Evolutionary conservation across 768 basidiomycete species (phyloP).

Genomic region (Tylopilus subfusipes): DNA sequence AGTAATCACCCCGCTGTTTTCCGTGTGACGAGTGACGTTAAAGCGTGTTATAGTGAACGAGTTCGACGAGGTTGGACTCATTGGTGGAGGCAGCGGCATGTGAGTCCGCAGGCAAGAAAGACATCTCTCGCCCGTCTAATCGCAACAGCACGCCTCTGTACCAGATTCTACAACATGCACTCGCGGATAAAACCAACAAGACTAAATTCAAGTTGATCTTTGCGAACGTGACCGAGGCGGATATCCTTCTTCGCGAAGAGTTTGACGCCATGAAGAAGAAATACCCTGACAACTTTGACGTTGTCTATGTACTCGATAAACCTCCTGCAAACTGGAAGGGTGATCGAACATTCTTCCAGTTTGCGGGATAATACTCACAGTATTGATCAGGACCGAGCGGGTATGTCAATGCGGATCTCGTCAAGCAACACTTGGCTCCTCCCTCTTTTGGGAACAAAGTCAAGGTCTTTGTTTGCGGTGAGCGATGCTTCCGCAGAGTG

Average conservation of each 20-base stretch:
- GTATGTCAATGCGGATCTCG: constrained; percentile 66
- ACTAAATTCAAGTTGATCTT: constrained; percentile 94
- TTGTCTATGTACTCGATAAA: constrained; percentile 87
- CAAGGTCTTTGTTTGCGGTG: constrained; percentile 88
- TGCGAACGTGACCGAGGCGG: constrained; percentile 84
- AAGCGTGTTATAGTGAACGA: constrained; percentile 59
- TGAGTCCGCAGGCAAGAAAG: constrained; percentile 33
- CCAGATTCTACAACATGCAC: constrained; percentile 75
- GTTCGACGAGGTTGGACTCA: constrained; percentile 80
- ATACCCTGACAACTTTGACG: constrained; percentile 67
- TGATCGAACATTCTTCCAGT: constrained; percentile 23
- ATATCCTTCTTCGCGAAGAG: constrained; percentile 83
- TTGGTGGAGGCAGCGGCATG: constrained; percentile 95
- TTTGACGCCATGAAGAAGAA: constrained; percentile 67
- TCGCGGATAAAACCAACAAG: constrained; percentile 72
- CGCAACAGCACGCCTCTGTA: constrained; percentile 72
- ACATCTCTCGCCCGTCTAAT: not conserved
- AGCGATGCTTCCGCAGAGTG: constrained; percentile 18
- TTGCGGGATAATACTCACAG: constrained; percentile 1
- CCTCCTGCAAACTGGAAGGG: constrained; percentile 59
- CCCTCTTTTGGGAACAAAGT: constrained; percentile 68
- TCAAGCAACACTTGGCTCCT: constrained; percentile 70
- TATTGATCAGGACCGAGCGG: constrained; percentile 56
- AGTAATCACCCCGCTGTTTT: constrained; percentile 37
- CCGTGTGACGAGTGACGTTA: not conserved